Percentiles rank a stretch among this genome's conserved stretches.
Evolutionary conservation across 2,329 filamentous ascomycete genomes (phyloP).

Genomic region (Nemania abortiva): DNA sequence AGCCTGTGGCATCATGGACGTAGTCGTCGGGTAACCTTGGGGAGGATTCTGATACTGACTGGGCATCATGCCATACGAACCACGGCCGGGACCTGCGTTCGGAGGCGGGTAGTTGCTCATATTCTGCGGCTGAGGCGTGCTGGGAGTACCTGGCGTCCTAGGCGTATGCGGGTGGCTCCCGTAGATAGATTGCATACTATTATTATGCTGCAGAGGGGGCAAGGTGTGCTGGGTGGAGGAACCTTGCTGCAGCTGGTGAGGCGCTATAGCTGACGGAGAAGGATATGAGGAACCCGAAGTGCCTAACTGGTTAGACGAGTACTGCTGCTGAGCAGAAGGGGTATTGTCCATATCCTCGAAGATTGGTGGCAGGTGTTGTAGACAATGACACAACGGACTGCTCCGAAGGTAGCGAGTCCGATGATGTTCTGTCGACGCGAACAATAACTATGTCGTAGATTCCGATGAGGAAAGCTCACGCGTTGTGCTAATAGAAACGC

Average conservation of each 20-base stretch:
- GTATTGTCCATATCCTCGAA: constrained; percentile 65
- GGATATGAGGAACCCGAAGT: constrained; percentile 64
- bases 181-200: constrained; percentile 67
- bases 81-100: constrained; percentile 55
- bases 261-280: constrained; percentile 64
- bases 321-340: constrained; percentile 55
- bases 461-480: constrained; percentile 28
- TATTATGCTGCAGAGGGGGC: constrained; percentile 64
- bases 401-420: constrained; percentile 42
- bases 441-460: constrained; percentile 12
- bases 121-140: constrained; percentile 67
- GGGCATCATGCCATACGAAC: constrained; percentile 67
- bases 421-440: constrained; percentile 41
- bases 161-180: constrained; percentile 72
- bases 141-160: constrained; percentile 72
- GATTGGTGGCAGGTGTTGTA: constrained; percentile 44
- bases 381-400: constrained; percentile 44
- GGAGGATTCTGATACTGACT: constrained; percentile 66
- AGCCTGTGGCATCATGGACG: constrained; percentile 74
- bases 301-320: constrained; percentile 69
- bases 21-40: constrained; percentile 67
- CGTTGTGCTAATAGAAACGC: constrained; percentile 30
- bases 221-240: constrained; percentile 66
- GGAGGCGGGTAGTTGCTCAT: constrained; percentile 57
- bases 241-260: constrained; percentile 62